Base-by-base conservation (phyloP, 2,329 filamentous ascomycete genomes). In the Tolypocladium capitatum region DNA sequence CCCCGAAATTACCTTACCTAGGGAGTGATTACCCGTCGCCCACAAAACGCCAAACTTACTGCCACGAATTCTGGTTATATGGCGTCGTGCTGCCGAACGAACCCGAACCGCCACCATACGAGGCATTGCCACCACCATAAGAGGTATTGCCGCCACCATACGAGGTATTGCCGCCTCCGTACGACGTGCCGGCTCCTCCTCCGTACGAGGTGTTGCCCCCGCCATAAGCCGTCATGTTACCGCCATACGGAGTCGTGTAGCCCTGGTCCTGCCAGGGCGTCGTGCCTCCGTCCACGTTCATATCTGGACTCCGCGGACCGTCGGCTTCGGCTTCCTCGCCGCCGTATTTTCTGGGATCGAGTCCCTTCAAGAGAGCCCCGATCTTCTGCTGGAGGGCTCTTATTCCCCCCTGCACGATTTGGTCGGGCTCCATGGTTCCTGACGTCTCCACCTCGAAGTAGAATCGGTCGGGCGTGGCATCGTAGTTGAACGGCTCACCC, bases 391-490 rank as follows among this genome's bases (percentile, higher is more conserved):
- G 92, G 48, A 98, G 72, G 28, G 88, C 84, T 53, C 84, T 81
- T 64, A 98, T 94, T 32, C 89, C 90, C 58, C 88, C 81, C 58
- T 90, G 83, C 46, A 98, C 81, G 56, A 97, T 92, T 52, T 81
- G 77, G 60, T 98, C 91, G 0, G 92, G 91, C 30, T 92, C 86
- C 51, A 97, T 79, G 57, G 83, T 86, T 33, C 92, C 92, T 34
- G 86, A 83, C 43, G 85, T 84, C 66, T 98, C 92, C 43, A 98
- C 84, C 60, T 96, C 89, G 60, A 91, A 85, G 72, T 96, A 98
- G 73, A 96, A 98, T 55, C 79, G 80, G 51, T 74, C 75, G 5
- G 92, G 91, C 21, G 84, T 78, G 10, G 89, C 91, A 58, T 95
- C 84, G 66, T 87, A 97, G 68, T 97, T 83, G 66, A 97, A 97